These are phyloP conservation scores for Colletotrichum sp. DNA, from an alignment of 2,329 filamentous ascomycete genomes.

Conservation along the genomic window DNA sequence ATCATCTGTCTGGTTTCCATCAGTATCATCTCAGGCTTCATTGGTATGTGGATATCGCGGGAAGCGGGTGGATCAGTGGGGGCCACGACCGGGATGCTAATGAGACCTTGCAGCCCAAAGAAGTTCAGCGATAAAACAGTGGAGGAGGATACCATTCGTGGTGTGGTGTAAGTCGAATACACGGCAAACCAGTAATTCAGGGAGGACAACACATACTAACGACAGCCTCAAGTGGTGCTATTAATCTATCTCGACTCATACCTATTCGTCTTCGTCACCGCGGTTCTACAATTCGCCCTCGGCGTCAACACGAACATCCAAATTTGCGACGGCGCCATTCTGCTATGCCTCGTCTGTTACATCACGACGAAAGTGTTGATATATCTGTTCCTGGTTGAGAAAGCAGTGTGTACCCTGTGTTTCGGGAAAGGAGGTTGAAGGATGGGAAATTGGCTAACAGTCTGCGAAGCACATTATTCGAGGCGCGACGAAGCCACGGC, in stretches of 20 bases:
- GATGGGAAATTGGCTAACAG: neutral
- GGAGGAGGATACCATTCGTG: constrained; percentile 45
- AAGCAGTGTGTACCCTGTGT: constrained; percentile 50
- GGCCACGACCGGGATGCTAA: neutral
- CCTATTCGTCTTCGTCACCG: constrained; percentile 62
- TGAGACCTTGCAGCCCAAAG: constrained; percentile 37
- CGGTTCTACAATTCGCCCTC: constrained; percentile 61
- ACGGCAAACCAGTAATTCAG: neutral
- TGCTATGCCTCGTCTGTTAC: constrained; percentile 67
- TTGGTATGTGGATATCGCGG: constrained; percentile 32
- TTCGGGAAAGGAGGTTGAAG: neutral
- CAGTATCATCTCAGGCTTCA: constrained; percentile 38
- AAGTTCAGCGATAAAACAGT: constrained; percentile 39
- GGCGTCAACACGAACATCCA: constrained; percentile 56
- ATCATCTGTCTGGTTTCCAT: constrained; percentile 37
- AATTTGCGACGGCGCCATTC: constrained; percentile 62
- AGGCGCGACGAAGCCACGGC: constrained; percentile 52
- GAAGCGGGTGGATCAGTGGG: neutral
- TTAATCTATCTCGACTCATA: constrained; percentile 66
- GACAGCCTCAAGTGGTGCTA: constrained; percentile 55
- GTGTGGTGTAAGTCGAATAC: constrained; percentile 44
- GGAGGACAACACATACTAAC: neutral
- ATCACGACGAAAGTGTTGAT: constrained; percentile 69
- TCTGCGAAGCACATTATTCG: constrained; percentile 60
- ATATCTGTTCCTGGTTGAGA: constrained; percentile 71